A percentile compares a stretch with the other conserved stretches of the same genome.
Evolutionary conservation across 345 rosid genomes (phyloP).

Genomic region (Chamaenerion angustifolium): DNA sequence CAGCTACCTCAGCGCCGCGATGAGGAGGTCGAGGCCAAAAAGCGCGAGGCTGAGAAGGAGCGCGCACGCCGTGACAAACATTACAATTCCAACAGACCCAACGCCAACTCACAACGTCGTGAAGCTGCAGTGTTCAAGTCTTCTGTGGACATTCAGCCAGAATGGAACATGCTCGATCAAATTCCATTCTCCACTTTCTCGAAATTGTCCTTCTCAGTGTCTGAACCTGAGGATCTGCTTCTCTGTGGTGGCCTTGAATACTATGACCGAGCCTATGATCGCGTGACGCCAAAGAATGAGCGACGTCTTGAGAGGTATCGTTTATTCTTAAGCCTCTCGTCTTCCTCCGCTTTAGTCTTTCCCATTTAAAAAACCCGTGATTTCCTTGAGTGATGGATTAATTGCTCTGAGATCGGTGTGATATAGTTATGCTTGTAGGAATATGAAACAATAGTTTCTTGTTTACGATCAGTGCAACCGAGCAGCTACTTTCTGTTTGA

Average conservation of each 20-base stretch:
- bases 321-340: not conserved
- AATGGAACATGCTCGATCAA: conserved; percentile 98
- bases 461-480: too few species aligned
- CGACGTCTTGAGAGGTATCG: conserved; percentile 50
- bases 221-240: conserved; percentile 78
- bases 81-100: conserved; percentile 52
- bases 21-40: conserved; percentile 82
- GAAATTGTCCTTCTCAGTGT: conserved; percentile 56
- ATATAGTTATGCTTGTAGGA: not conserved
- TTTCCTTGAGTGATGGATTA: too few species aligned
- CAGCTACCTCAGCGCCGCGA: conserved; percentile 95
- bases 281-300: conserved; percentile 72
- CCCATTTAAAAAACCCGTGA: too few species aligned
- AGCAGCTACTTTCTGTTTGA: too few species aligned
- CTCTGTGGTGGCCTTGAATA: conserved; percentile 70
- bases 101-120: conserved; percentile 57
- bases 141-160: conserved; percentile 90
- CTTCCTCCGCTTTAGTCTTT: not conserved
- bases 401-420: too few species aligned
- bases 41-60: conserved; percentile 89
- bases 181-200: conserved; percentile 84
- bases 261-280: conserved; percentile 56
- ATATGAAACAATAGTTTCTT: too few species aligned
- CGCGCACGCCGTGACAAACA: conserved; percentile 84
- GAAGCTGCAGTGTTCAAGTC: conserved; percentile 80